phyloP scores from a whole-genome alignment of 2,329 filamentous ascomycete genomes.

The Ilyonectria robusta region DNA sequence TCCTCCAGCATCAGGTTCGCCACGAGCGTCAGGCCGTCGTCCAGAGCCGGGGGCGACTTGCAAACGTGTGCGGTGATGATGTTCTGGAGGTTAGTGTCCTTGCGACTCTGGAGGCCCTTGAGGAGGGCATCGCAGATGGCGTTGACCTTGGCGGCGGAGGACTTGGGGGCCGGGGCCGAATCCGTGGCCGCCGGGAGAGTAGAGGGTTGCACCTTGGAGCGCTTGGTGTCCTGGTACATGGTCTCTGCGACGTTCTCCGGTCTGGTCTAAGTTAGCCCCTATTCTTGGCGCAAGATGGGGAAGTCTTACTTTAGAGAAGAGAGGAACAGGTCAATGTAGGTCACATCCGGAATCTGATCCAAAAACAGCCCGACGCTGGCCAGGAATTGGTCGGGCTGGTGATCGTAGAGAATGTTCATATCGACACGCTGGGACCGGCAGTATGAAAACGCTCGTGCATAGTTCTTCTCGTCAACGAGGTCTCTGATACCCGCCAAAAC shows the following conservation, averaged over 20 bases:
- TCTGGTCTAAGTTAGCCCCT: constrained; percentile 58
- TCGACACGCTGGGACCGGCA: constrained; percentile 96
- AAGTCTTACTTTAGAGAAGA: constrained; percentile 80
- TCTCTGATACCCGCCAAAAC: constrained; percentile 91
- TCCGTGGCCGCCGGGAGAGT: constrained; percentile 29
- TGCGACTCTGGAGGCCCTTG: constrained; percentile 72
- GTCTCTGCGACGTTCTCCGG: constrained; percentile 95
- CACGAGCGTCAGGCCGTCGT: constrained; percentile 86
- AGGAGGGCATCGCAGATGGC: constrained; percentile 89
- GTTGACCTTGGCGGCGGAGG: constrained; percentile 78
- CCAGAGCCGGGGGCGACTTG: constrained; percentile 91
- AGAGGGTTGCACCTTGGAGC: constrained; percentile 37
- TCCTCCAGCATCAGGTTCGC: constrained; percentile 79
- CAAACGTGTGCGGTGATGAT: constrained; percentile 95
- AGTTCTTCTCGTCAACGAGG: constrained; percentile 85
- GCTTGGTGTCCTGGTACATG: constrained; percentile 91
- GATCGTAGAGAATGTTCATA: constrained; percentile 97
- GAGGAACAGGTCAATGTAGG: constrained; percentile 91
- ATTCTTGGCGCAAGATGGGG: neutral
- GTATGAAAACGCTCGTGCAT: constrained; percentile 85
- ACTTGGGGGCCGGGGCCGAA: constrained; percentile 30
- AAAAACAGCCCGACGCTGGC: constrained; percentile 82
- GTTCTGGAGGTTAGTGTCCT: constrained; percentile 83
- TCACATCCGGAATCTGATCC: constrained; percentile 84
- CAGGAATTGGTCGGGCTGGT: constrained; percentile 90